Evolutionary conservation across 2,329 filamentous ascomycete genomes (phyloP).

Genomic region (Onygenales sp.): DNA sequence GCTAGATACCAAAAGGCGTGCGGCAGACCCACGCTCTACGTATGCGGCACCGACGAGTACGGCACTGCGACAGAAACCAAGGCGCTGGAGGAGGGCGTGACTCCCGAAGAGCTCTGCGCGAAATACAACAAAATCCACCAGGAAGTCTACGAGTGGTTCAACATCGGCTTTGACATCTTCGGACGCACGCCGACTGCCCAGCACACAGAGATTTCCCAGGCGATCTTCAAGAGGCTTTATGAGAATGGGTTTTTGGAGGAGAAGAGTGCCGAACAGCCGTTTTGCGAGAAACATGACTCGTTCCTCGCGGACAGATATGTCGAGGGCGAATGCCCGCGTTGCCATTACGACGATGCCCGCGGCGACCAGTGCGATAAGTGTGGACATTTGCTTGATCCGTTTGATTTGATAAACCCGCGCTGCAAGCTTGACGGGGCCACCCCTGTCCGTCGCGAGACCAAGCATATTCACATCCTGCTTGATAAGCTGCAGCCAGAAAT

Average conservation of each 20-base stretch:
- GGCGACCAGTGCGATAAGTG: conserved; percentile 70
- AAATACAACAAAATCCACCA: conserved; percentile 89
- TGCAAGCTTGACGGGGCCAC: conserved; percentile 86
- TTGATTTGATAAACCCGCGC: conserved; percentile 70
- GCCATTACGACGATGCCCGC: conserved; percentile 57
- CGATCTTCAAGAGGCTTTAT: conserved; percentile 79
- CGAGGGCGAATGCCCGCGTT: conserved; percentile 38
- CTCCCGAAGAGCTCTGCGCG: conserved; percentile 74
- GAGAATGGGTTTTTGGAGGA: conserved; percentile 84
- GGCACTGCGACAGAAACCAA: conserved; percentile 95
- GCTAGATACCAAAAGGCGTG: conserved; percentile 15
- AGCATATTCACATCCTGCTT: conserved; percentile 80
- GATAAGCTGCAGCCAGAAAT: conserved; percentile 73
- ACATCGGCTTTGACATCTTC: conserved; percentile 90
- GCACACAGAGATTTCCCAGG: conserved; percentile 87
- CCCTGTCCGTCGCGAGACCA: conserved; percentile 71
- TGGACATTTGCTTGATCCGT: conserved; percentile 60
- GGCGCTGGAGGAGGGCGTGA: conserved; percentile 77
- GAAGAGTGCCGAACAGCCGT: conserved; percentile 78
- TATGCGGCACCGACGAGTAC: conserved; percentile 79
- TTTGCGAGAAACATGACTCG: conserved; percentile 66
- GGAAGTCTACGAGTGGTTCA: conserved; percentile 92
- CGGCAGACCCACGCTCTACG: conserved; percentile 12
- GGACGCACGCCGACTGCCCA: conserved; percentile 81
- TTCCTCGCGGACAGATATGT: conserved; percentile 36